Evolutionary conservation across 2,329 filamentous ascomycete genomes (phyloP), one percentile per base, ranked within the genome.

Genomic region (Botrytis byssoidea): DNA sequence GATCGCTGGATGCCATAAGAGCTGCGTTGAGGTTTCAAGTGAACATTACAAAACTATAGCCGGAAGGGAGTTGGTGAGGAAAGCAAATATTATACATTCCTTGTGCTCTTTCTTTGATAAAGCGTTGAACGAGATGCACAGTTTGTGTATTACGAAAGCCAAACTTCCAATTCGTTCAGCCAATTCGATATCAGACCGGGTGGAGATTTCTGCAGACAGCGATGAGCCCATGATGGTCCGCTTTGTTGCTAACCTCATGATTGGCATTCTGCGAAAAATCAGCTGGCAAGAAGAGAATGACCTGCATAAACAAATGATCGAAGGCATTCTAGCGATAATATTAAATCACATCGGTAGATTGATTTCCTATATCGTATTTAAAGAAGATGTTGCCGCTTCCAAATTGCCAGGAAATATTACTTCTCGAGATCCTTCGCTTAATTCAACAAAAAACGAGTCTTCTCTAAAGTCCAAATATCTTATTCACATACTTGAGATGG

Each of bases 311-410:
- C 32, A 68, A 2, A 29, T 85, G 8, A 77, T 85, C 25, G 84
- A 85, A 77, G 84, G 84, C 0, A 81, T 83, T 42, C 76, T 85
- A 12, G 83, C 78, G 63, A 69, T 81, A 16, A 72, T 84, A 7
- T 76, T 85, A 1, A 75, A 80, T 46, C 82, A 83, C 16, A 80
- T 83, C 22, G 85, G 84, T 0, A 81, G 80, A 42, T 73, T 84
- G 32, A 76, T 86, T 9, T 70, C 68, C 3, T 4, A 18, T 8
- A 12, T 25, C 1, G n/a, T 63, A 4, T 70, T 70, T 10, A 14
- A 5, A 6, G 55, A 63, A 61, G 7, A 44, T 6, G n/a, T 70
- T 25, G n/a, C 40, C 25, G 32, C 25, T 22, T 63, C 68, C 10
- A 22, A n/a, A 20, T n/a, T 14, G 1, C 68, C 68, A 18, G 68